Percentiles rank a stretch among this genome's conserved stretches.
Conservation (phyloP, 106 monocot species). For the Platanthera guangdongensis region DNA sequence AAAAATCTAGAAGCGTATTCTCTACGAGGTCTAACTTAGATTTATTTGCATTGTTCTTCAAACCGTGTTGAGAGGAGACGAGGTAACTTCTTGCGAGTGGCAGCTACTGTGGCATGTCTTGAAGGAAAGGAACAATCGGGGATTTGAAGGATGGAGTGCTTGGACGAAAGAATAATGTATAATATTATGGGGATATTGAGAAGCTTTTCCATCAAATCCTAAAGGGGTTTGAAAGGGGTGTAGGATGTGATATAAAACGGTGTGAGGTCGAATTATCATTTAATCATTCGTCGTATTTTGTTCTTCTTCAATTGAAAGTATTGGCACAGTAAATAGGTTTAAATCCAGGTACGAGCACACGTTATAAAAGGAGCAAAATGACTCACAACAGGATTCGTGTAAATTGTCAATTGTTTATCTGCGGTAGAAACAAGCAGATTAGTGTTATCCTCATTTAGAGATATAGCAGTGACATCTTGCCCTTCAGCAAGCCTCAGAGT, state of each 20-base stretch:
- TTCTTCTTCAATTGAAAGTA: background rate
- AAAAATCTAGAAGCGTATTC: too few relatives aligned
- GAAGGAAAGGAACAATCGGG: too few relatives aligned
- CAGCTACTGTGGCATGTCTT: too few relatives aligned
- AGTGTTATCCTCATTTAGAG: constrained; percentile 73
- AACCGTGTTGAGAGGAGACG: too few relatives aligned
- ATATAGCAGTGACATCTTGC: constrained; percentile 76
- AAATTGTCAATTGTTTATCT: constrained; percentile 79
- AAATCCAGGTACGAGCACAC: background rate
- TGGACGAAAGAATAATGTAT: too few relatives aligned
- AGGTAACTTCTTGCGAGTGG: too few relatives aligned
- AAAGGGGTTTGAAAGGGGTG: background rate
- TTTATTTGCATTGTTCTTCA: too few relatives aligned
- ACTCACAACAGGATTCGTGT: constrained; percentile 91
- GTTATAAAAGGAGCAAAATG: background rate
- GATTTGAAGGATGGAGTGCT: too few relatives aligned
- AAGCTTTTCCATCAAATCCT: background rate
- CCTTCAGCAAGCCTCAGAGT: constrained; percentile 47
- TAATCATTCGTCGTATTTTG: background rate
- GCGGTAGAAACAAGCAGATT: constrained; percentile 92
- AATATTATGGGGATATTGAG: too few relatives aligned
- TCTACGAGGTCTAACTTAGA: too few relatives aligned
- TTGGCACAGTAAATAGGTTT: background rate
- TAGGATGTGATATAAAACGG: background rate
- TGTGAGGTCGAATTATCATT: too few relatives aligned